phyloP scores from a whole-genome alignment of 305 asterid genomes.

The Fraxinus floribunda region DNA sequence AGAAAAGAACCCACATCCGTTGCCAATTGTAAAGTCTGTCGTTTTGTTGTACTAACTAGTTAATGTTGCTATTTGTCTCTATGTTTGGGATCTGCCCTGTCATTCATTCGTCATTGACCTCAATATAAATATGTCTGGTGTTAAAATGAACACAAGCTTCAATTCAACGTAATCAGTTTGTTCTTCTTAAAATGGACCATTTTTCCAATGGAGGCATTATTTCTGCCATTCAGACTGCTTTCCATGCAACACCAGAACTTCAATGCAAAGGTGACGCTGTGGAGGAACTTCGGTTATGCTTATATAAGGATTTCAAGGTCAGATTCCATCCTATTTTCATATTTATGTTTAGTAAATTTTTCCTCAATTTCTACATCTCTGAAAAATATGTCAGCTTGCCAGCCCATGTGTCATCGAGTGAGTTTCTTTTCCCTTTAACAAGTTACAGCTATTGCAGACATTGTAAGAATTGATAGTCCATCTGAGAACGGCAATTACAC shows the following conservation, averaged over 20 bases:
- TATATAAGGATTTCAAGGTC: slow-evolving; percentile 82
- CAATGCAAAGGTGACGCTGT: slow-evolving; percentile 67
- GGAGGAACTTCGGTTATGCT: slow-evolving; percentile 76
- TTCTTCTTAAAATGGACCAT: background rate
- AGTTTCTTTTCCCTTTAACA: slow-evolving; percentile 25
- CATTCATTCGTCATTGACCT: too few relatives aligned
- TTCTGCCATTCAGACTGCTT: slow-evolving; percentile 78
- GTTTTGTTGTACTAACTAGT: background rate
- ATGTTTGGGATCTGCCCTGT: too few relatives aligned
- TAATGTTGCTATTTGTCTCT: too few relatives aligned
- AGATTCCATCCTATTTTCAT: slow-evolving; percentile 8
- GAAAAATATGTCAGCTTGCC: slow-evolving; percentile 63
- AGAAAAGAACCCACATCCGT: background rate
- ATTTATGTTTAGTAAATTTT: background rate
- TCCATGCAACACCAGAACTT: slow-evolving; percentile 65
- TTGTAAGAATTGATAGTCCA: background rate
- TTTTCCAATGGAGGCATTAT: slow-evolving; percentile 18
- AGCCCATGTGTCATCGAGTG: slow-evolving; percentile 43
- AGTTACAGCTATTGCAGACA: background rate
- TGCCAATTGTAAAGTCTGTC: background rate
- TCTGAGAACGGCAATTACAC: background rate
- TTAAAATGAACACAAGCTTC: too few relatives aligned
- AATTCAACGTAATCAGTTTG: too few relatives aligned
- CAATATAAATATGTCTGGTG: too few relatives aligned
- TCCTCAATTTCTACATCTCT: background rate